These are phyloP conservation scores for Leptographium radiaticola DNA, from an alignment of 2,329 filamentous ascomycete species.

Conservation along the genomic window DNA sequence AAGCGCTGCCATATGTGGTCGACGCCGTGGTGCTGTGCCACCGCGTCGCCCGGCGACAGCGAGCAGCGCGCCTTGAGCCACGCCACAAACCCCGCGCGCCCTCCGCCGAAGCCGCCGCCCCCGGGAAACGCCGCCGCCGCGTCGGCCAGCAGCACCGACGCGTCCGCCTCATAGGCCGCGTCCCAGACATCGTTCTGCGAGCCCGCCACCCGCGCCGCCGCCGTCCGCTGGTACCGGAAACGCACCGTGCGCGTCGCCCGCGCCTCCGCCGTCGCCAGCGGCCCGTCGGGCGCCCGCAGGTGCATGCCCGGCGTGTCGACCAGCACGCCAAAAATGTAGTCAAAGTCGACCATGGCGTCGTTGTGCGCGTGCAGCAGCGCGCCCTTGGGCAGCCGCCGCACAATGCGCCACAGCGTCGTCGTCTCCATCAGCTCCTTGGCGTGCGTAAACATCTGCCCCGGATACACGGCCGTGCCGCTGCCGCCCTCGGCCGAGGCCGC, in stretches of 20 bases:
- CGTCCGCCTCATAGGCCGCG: constrained; percentile 43
- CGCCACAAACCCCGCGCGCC: constrained; percentile 55
- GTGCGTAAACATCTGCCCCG: constrained; percentile 86
- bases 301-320: constrained; percentile 63
- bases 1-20: constrained; percentile 82
- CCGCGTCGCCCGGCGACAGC: constrained; percentile 57
- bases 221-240: constrained; percentile 45
- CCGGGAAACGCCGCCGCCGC: constrained; percentile 66
- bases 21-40: constrained; percentile 70
- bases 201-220: constrained; percentile 23
- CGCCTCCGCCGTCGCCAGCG: constrained; percentile 40
- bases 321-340: constrained; percentile 62
- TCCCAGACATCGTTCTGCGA: constrained; percentile 39
- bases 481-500: constrained; percentile 26
- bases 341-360: constrained; percentile 82
- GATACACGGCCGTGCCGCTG: constrained; percentile 38
- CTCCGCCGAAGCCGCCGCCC: constrained; percentile 27
- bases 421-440: constrained; percentile 77
- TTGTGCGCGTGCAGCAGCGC: constrained; percentile 75
- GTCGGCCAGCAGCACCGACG: constrained; percentile 41
- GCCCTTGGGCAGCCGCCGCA: constrained; percentile 81
- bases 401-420: constrained; percentile 75
- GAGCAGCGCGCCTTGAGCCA: constrained; percentile 67
- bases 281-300: constrained; percentile 42
- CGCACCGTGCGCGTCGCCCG: constrained; percentile 32